These are phyloP conservation scores for Plectosphaerella sp. DNA, from an alignment of 2,329 filamentous ascomycete genomes.

Conservation along the genomic window DNA sequence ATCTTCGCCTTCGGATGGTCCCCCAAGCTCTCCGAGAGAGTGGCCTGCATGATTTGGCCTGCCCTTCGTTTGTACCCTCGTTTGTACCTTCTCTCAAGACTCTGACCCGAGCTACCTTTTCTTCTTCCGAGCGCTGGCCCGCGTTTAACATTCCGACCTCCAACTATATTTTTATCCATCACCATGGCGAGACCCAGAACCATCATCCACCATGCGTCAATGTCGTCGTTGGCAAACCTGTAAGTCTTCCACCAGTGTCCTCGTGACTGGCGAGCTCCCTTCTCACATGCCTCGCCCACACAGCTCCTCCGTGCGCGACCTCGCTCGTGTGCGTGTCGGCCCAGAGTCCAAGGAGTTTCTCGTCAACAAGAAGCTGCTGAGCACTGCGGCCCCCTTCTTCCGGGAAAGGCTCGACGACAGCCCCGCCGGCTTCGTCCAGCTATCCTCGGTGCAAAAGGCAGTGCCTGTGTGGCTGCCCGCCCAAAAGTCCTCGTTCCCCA, in stretches of 20 bases:
- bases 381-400: slow-evolving; percentile 43
- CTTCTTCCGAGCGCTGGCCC: slow-evolving; percentile 8
- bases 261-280: neutral
- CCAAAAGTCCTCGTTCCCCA: slow-evolving; percentile 9
- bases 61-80: slow-evolving; percentile 1
- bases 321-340: slow-evolving; percentile 35
- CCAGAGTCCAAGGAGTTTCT: slow-evolving; percentile 34
- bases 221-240: slow-evolving; percentile 3
- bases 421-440: slow-evolving; percentile 14
- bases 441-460: slow-evolving; percentile 14
- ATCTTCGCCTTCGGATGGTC: neutral
- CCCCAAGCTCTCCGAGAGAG: slow-evolving; percentile 13
- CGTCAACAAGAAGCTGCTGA: slow-evolving; percentile 40
- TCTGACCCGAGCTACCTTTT: neutral
- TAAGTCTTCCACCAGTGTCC: slow-evolving; percentile 2
- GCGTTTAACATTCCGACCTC: neutral
- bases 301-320: slow-evolving; percentile 7
- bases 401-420: slow-evolving; percentile 36
- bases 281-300: neutral
- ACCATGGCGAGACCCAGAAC: slow-evolving; percentile 11
- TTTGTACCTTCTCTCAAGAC: neutral
- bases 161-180: slow-evolving; percentile 3
- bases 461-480: slow-evolving; percentile 29
- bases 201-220: slow-evolving; percentile 6
- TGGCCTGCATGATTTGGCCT: slow-evolving; percentile 6